Base-by-base conservation (phyloP, 805 yeast genomes). In the Candida sanyiensis region DNA sequence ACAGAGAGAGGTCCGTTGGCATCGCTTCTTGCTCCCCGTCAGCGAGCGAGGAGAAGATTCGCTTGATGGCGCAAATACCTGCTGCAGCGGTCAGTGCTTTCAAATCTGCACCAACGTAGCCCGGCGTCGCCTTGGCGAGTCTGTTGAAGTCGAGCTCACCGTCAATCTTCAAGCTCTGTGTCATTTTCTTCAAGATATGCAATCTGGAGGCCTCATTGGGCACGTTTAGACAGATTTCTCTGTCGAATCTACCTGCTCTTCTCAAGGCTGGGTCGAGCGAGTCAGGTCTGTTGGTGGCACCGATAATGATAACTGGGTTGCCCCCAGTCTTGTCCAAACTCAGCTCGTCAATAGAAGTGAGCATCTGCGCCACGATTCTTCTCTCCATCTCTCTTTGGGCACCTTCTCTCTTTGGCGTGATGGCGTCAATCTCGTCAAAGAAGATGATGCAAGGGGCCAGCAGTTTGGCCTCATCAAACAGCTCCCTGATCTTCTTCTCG, bases 381-480 rank as follows among this genome's bases (percentile, higher is more conserved):
- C 93, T 75, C 58, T 93, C 98, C 97, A 93, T 93, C 63, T 93
- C 98, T 51, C 98, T 71, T 59, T 88, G 97, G 3, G 96, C 97
- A 20, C 95, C 95, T 59, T 93, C 98, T 63, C 98, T 75, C 57
- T 93, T 93, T 1, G 98, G 98, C 0, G 98, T 93, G 38, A 93
- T 89, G 10, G 98, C 96, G 62, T 93, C 98, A 50, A 93, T 93
- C 60, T 93, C 98, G 64, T 93, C 98, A 54, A 93, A 80, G 54
- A 93, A 93, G 36, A 93, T 73, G 21, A 93, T 64, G 61, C 97
- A 89, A 7, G 98, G 98, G 1, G 98, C 98, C 39, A 87, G 56
- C 4, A 72, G 52, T 52, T 80, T 82, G 3, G 98, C 98, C 56
- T 93, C 97, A 27, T 88, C 96, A 55, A 90, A 90, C 27, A 90